phyloP scores from a whole-genome alignment of 2,329 filamentous ascomycete genomes.

The Arachnomyces sp. region DNA sequence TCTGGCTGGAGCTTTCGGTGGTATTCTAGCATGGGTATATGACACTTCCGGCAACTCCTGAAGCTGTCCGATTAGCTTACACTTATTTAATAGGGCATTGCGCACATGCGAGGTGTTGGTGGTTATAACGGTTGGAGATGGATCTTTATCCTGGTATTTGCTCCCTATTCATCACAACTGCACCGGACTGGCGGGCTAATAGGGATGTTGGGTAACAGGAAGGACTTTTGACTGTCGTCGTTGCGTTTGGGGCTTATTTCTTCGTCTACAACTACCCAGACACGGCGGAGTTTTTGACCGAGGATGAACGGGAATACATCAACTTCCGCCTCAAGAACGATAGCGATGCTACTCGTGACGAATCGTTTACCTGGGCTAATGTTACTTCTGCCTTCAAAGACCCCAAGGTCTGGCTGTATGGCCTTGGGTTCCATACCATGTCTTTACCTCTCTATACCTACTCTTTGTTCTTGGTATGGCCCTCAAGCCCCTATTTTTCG shows the following conservation, averaged over 20 bases:
- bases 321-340: conserved; percentile 57
- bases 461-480: conserved; percentile 27
- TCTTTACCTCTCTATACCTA: conserved; percentile 47
- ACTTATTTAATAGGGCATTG: conserved; percentile 14
- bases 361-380: conserved; percentile 60
- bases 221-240: conserved; percentile 60
- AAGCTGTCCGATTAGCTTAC: background rate
- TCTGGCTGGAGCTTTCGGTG: conserved; percentile 53
- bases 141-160: conserved; percentile 29
- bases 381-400: conserved; percentile 57
- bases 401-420: conserved; percentile 65
- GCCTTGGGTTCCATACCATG: conserved; percentile 63
- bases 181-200: too few species aligned
- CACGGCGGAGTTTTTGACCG: conserved; percentile 33
- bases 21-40: conserved; percentile 46
- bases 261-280: conserved; percentile 36
- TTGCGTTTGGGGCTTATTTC: conserved; percentile 29
- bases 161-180: too few species aligned
- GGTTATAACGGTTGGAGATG: conserved; percentile 24
- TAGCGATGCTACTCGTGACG: conserved; percentile 60
- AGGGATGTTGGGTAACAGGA: conserved; percentile 37
- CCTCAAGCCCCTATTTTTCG: background rate
- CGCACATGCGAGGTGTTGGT: conserved; percentile 22
- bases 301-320: conserved; percentile 51
- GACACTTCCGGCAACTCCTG: background rate